Percentiles rank a stretch among this genome's conserved stretches.
Conservation (phyloP, 768 basidiomycete genomes). For the Boletellus ananas region DNA sequence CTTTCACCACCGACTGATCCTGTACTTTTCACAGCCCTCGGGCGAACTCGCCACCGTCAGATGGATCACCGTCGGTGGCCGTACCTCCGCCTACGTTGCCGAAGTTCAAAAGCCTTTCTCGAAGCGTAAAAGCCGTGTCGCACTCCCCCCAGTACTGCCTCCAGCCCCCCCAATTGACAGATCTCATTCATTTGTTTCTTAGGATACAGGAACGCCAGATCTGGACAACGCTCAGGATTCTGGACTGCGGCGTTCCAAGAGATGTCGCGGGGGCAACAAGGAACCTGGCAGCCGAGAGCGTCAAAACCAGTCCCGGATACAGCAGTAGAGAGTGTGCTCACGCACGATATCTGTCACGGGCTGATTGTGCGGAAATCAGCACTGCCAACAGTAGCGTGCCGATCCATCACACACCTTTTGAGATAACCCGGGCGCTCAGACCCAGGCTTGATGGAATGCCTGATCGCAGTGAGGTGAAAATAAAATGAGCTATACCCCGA, state of each 20-base stretch:
- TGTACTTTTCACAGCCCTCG: constrained; percentile 45
- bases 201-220: neutral
- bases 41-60: constrained; percentile 69
- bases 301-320: neutral
- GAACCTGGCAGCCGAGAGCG: neutral
- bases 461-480: too few relatives aligned
- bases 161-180: neutral
- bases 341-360: neutral
- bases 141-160: neutral
- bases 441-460: too few relatives aligned
- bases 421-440: too few relatives aligned
- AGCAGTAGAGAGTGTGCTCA: too few relatives aligned
- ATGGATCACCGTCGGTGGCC: constrained; percentile 72
- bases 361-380: neutral
- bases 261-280: constrained; percentile 1
- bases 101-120: constrained; percentile 50
- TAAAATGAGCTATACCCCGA: too few relatives aligned
- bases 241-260: constrained; percentile 5
- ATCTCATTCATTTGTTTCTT: neutral
- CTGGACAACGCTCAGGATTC: neutral
- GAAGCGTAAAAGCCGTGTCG: neutral
- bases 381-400: neutral
- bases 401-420: too few relatives aligned
- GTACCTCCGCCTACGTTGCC: constrained; percentile 68
- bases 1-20: constrained; percentile 1